Base-by-base conservation (phyloP, 805 yeast species). In the Barnettozyma sucrosica region DNA sequence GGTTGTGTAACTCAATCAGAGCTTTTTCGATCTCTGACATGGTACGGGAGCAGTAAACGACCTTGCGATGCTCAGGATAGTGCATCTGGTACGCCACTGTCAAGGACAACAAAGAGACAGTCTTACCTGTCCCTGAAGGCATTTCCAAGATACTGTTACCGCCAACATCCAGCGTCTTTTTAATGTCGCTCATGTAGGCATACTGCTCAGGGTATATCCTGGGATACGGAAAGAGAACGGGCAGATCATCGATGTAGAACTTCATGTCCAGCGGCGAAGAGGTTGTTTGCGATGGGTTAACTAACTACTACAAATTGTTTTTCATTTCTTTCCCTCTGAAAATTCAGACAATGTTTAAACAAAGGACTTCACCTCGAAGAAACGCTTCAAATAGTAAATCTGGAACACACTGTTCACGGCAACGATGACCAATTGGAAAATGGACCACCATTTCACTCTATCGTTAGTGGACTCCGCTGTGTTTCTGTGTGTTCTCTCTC, bases 91-190 rank as follows among this genome's bases (percentile, higher is more conserved):
- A 93, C 13, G 99, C 96, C 41, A 93, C 89, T 0, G 98, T 89
- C 40, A 93, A 68, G 0, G 98, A 89, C 26, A 93, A 71, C 63
- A 93, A 73, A 0, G 98, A 89, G 3, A 93, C 86, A 34, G 99
- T 93, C 65, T 93, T 93, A 38, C 99, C 99, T 3, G 99, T 93
- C 4, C 99, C 99, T 6, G 99, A 93, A 56, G 99, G 99, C 99
- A 93, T 93, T 69, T 93, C 99, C 61, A 93, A 67, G 46, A 93
- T 89, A 67, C 97, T 86, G 63, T 90, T 90, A 11, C 99, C 99
- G 2, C 97, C 98, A 1, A 85, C 96, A 71, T 93, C 99, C 45
- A 93, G 67, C 1, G 97, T 86, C 61, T 83, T 81, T 69, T 93
- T 93, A 55, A 93, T 85, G 65, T 92, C 98, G 52, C 93, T 80